Evolutionary conservation across 2,329 filamentous ascomycete species (phyloP).

Genomic region (Cercospora citrullina): DNA sequence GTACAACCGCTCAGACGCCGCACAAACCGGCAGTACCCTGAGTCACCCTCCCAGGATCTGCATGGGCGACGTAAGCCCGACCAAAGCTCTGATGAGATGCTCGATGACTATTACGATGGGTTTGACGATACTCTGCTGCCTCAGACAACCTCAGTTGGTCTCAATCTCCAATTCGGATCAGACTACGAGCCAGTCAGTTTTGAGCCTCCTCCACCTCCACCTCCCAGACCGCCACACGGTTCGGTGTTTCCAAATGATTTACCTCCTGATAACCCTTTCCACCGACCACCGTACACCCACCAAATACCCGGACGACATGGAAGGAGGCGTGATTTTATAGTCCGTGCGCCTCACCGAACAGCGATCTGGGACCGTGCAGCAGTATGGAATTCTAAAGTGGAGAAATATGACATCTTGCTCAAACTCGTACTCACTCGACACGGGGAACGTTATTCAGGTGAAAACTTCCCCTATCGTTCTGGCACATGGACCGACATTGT

Average conservation of each 20-base stretch:
- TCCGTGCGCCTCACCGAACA: conserved; percentile 9
- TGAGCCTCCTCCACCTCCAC: conserved; percentile 1
- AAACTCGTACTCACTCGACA: conserved; percentile 24
- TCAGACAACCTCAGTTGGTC: background rate
- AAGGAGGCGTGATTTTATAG: conserved; percentile 8
- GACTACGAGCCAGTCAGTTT: background rate
- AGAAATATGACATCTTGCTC: conserved; percentile 10
- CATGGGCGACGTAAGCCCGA: background rate
- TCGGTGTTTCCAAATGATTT: background rate
- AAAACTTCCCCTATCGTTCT: conserved; percentile 3
- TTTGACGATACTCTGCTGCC: conserved; percentile 1
- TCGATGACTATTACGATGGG: conserved; percentile 14
- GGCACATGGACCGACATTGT: conserved; percentile 22
- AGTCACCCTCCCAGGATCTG: background rate
- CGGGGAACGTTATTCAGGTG: conserved; percentile 22
- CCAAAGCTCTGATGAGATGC: conserved; percentile 12
- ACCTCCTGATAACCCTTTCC: background rate
- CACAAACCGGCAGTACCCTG: conserved; percentile 2
- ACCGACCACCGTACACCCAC: background rate
- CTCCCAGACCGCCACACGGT: background rate
- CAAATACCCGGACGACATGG: background rate
- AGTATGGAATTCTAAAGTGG: background rate
- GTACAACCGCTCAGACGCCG: background rate
- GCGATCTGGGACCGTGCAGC: conserved; percentile 25
- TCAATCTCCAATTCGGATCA: background rate